Base-by-base conservation (phyloP, 768 basidiomycete genomes). In the Boletus rubropictus region DNA sequence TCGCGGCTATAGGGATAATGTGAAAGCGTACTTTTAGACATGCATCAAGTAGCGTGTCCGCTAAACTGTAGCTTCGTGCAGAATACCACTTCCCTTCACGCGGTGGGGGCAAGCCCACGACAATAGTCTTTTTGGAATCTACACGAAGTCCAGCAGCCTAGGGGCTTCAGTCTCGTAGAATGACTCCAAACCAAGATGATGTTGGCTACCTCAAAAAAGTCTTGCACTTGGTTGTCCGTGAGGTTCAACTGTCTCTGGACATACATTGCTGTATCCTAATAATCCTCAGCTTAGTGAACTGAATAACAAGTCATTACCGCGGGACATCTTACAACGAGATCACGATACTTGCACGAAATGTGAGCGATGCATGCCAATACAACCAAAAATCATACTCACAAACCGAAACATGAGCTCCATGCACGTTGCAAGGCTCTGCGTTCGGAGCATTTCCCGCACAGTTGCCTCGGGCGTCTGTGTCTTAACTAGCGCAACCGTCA, bases 31-130 rank as follows among this genome's bases (percentile, higher is more conserved):
- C 76, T 36, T 60, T 54, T n/a, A 76, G 55, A 43, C 70, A 68
- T 11, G 62, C 53, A 28, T 57, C 59, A 0, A 70, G 59, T 7
- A 76, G 49, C 5, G 69, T 75, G 42, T 72, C 65, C 1, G 73
- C 71, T 17, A 77, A 57, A 8, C 70, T 69, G 49, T 71, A 77
- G 50, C 71, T 77, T 43, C 76, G 59, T 27, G 50, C 66, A 4
- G 72, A 69, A 25, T 59, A 21, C 64, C 66, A 64, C 6, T 49
- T 59, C 20, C 64, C 64, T 25, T 72, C 59, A 4, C 63, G 68
- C 1, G 67, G 68, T 7, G 66, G 63, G 21, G 75, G 75, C 12
- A 78, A 53, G 20, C 75, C 76, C 51, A 77, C 67, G 8, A 77
- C 63, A 10, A 76, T 60, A 4, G 67, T 71, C 17, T 66, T 65